Evolutionary conservation across 306 rosid genomes (phyloP).

Genomic region (Cyamopsis tetragonoloba): DNA sequence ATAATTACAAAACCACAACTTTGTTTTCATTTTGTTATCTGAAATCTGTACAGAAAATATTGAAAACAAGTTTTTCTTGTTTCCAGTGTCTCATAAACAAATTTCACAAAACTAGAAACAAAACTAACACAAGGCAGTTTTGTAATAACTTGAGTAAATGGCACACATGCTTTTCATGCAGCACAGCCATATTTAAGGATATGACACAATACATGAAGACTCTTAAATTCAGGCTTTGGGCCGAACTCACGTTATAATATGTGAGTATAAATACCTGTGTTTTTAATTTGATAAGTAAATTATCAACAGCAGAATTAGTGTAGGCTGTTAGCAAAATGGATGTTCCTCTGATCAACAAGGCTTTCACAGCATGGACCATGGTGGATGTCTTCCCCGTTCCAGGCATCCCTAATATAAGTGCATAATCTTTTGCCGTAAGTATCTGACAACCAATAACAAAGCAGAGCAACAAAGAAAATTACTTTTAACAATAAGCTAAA

Average conservation of each 20-base stretch:
- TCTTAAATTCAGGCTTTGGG: no score
- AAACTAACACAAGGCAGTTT: no score
- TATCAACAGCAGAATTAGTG: slow-evolving; percentile 94
- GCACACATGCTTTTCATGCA: neutral
- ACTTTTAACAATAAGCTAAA: slow-evolving; percentile 11
- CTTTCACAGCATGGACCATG: slow-evolving; percentile 96
- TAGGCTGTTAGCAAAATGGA: slow-evolving; percentile 91
- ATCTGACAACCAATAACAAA: slow-evolving; percentile 47
- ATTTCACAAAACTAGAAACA: no score
- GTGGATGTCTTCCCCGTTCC: slow-evolving; percentile 99
- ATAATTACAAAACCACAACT: no score
- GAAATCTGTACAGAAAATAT: no score
- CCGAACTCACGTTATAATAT: neutral
- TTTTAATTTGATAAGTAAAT: slow-evolving; percentile 84
- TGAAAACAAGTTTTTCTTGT: no score
- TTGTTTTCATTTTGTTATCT: no score
- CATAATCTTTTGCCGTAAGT: slow-evolving; percentile 86
- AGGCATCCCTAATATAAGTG: slow-evolving; percentile 97
- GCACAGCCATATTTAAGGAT: neutral
- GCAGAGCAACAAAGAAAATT: slow-evolving; percentile 10
- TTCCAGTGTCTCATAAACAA: no score
- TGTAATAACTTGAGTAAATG: slow-evolving; percentile 3
- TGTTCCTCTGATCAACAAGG: slow-evolving; percentile 82
- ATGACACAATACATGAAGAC: slow-evolving; percentile 7
- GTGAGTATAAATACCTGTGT: slow-evolving; percentile 54